Evolutionary conservation across 495 filamentous ascomycete genomes (phyloP).

Genomic region (Amphirosellinia nigrospora): DNA sequence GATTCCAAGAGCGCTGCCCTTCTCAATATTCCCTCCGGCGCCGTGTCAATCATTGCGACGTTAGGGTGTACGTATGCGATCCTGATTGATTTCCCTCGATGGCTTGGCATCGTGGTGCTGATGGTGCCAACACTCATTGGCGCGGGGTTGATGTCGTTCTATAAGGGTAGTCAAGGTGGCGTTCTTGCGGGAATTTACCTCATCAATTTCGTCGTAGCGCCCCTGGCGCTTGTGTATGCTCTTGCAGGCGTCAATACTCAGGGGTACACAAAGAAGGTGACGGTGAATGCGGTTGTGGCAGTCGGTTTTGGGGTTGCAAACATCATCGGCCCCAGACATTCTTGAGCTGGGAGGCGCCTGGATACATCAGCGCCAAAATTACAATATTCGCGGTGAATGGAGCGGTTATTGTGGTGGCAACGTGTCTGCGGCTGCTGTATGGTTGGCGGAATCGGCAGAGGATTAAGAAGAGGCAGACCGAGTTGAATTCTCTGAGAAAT

Average conservation of each 20-base stretch:
- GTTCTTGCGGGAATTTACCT: slow-evolving; percentile 69
- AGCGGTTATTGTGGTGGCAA: slow-evolving; percentile 47
- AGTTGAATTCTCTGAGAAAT: slow-evolving; percentile 1
- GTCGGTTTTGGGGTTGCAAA: slow-evolving; percentile 68
- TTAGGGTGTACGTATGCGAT: slow-evolving; percentile 55
- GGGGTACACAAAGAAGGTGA: slow-evolving; percentile 16
- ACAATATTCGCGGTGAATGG: slow-evolving; percentile 57
- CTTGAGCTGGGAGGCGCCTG: slow-evolving; percentile 62
- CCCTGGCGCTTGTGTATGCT: slow-evolving; percentile 51
- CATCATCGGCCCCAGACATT: slow-evolving; percentile 76
- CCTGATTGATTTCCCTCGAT: slow-evolving; percentile 21
- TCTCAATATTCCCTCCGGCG: slow-evolving; percentile 65
- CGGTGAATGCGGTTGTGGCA: slow-evolving; percentile 54
- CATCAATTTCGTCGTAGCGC: slow-evolving; percentile 64
- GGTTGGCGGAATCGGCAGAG: slow-evolving; percentile 51
- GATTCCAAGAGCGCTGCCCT: slow-evolving; percentile 58
- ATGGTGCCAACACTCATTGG: slow-evolving; percentile 57
- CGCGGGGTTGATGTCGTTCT: slow-evolving; percentile 65
- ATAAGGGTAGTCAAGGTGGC: slow-evolving; percentile 53
- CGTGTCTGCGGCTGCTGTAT: slow-evolving; percentile 53
- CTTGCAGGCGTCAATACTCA: slow-evolving; percentile 26
- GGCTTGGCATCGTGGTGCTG: slow-evolving; percentile 23
- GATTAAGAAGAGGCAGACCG: slow-evolving; percentile 31
- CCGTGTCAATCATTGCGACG: slow-evolving; percentile 60
- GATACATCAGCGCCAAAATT: slow-evolving; percentile 68